These are phyloP conservation scores for Yamadazyma insecticola DNA, from an alignment of 805 yeast species.

Conservation along the genomic window DNA sequence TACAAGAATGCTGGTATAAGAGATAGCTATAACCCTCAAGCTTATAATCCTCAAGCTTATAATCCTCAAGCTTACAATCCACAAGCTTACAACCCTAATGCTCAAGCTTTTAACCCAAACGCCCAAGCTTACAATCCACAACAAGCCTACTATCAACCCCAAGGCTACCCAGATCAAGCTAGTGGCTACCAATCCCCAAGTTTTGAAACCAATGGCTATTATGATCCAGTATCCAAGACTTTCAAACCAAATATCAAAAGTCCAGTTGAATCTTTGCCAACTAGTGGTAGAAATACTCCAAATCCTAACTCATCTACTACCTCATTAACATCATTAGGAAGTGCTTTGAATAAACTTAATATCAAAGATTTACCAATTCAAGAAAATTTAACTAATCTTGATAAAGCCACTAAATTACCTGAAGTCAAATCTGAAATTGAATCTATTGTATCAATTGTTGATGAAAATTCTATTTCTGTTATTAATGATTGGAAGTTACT, in stretches of 20 bases:
- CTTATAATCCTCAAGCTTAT: slow-evolving; percentile 7
- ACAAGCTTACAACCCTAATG: slow-evolving; percentile 6
- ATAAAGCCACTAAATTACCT: slow-evolving; percentile 45
- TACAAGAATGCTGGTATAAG: slow-evolving; percentile 14
- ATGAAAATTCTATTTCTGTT: slow-evolving; percentile 35
- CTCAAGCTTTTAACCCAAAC: slow-evolving; percentile 13
- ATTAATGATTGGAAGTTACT: slow-evolving; percentile 63
- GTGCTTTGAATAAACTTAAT: slow-evolving; percentile 57
- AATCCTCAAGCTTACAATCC: slow-evolving; percentile 3
- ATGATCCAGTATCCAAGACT: no score
- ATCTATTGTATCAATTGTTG: slow-evolving; percentile 47
- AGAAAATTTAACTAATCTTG: slow-evolving; percentile 49
- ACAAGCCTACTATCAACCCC: slow-evolving; percentile 1
- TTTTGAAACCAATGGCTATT: no score
- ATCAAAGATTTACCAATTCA: slow-evolving; percentile 64
- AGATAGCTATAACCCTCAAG: slow-evolving; percentile 7
- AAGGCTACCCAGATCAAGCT: no score
- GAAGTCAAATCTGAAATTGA: slow-evolving; percentile 55
- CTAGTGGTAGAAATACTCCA: slow-evolving; percentile 34
- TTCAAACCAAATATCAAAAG: slow-evolving; percentile 6
- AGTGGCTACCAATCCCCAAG: no score
- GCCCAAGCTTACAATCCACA: slow-evolving; percentile 3
- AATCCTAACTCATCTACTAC: slow-evolving; percentile 52
- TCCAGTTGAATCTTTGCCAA: slow-evolving; percentile 26
- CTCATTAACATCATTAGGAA: slow-evolving; percentile 67